Evolutionary conservation across 768 basidiomycete species (phyloP), one percentile per base, ranked within the genome.

Genomic region (Auricularia sp.): DNA sequence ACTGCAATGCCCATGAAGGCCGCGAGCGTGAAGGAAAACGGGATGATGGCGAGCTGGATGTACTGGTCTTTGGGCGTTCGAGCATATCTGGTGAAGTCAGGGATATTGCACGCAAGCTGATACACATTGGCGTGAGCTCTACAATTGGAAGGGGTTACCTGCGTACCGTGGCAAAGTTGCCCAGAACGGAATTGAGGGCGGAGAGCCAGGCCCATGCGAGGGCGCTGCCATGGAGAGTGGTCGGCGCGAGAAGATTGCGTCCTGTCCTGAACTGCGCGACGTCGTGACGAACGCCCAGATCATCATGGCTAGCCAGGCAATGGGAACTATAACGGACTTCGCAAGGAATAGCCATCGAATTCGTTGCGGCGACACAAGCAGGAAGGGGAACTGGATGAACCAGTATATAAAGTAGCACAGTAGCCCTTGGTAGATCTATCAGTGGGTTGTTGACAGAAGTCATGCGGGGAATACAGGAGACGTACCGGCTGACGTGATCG

Each of bases 41-140:
- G 91, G 65, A 94, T 91, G 68, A 92, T 84, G 63, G 86, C 66
- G 29, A 90, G 71, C 69, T 93, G 91, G 56, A 90, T 77, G 67
- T 83, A 87, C 81, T 90, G 87, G 1, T 87, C 87, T 66, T 35
- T 54, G 36, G 29, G 47, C 7, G 34, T 61, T 36, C 36, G 23
- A 61, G 91, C 88, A 74, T 93, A 93, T 70, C 91, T 83, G 80
- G 91, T 91, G 70, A 95, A 92, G 74, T 95, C 93, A 1, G 91
- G 87, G 65, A 92, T 91, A 70, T 92, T 92, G 67, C 72, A 64
- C 3, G 71, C 66, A 33, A 35, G 44, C 61, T 43, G 61, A 16
- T 8, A 36, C 29, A 29, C 29, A 29, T 29, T 29, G 29, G 29
- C 29, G 29, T 29, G 29, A 29, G 29, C 29, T 29, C 29, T 29